A percentile compares a stretch with the other conserved stretches of the same genome.
Evolutionary conservation across 306 rosid species (phyloP).

Genomic region (Luffa acutangula): DNA sequence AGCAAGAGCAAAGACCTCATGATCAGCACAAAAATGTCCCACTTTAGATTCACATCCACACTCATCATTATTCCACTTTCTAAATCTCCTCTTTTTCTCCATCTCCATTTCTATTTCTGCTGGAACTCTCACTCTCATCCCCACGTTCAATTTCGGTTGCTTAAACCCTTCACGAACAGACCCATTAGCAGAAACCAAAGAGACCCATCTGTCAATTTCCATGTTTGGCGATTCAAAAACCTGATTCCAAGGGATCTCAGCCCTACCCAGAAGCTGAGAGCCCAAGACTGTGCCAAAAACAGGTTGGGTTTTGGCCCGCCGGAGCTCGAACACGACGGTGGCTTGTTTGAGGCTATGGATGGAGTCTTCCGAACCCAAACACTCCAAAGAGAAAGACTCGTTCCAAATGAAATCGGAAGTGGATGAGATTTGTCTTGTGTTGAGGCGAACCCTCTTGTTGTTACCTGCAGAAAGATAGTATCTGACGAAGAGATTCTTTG

Average conservation of each 20-base stretch:
- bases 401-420: constrained; percentile 42
- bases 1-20: constrained; percentile 44
- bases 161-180: neutral
- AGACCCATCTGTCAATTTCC: constrained; percentile 56
- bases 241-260: constrained; percentile 53
- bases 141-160: constrained; percentile 38
- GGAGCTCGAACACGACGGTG: constrained; percentile 53
- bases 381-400: constrained; percentile 54
- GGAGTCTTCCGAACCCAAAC: constrained; percentile 39
- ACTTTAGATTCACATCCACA: constrained; percentile 57
- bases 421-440: constrained; percentile 34
- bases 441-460: constrained; percentile 32
- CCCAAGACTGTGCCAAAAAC: constrained; percentile 31
- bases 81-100: constrained; percentile 13
- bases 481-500: neutral
- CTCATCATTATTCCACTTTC: constrained; percentile 25
- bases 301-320: constrained; percentile 32
- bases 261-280: constrained; percentile 52
- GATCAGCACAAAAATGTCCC: constrained; percentile 24
- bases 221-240: constrained; percentile 50
- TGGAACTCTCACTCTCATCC: constrained; percentile 24
- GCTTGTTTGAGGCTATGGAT: constrained; percentile 37
- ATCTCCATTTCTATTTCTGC: neutral
- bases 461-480: constrained; percentile 37
- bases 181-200: constrained; percentile 22